Evolutionary conservation across 257 asterid species (phyloP).

Genomic region (Orobanche coerulescens): DNA sequence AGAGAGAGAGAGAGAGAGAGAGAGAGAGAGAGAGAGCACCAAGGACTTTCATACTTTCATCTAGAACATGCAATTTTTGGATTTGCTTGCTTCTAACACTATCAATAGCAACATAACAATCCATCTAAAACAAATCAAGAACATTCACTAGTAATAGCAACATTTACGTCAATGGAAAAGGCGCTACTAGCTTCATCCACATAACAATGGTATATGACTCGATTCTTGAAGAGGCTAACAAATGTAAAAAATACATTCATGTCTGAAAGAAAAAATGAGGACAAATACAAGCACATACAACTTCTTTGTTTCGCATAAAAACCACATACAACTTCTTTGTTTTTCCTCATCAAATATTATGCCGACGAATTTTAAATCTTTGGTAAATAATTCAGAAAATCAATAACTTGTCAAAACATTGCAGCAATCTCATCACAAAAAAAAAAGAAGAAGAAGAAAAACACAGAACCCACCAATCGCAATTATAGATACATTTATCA

Average conservation of each 20-base stretch:
- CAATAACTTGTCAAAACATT: background rate
- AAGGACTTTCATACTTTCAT: background rate
- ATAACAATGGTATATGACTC: background rate
- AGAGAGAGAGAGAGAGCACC: too few relatives aligned
- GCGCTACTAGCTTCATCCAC: background rate
- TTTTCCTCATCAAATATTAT: background rate
- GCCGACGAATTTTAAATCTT: constrained; percentile 8
- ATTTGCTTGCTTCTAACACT: background rate
- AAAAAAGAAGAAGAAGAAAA: too few relatives aligned
- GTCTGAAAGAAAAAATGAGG: background rate
- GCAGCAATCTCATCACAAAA: background rate
- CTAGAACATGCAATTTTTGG: background rate
- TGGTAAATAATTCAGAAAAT: background rate
- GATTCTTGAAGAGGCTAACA: background rate
- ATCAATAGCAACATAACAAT: background rate
- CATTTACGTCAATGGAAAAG: background rate
- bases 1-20: too few relatives aligned
- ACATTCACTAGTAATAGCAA: too few relatives aligned
- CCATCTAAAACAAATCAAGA: background rate
- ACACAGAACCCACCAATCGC: background rate
- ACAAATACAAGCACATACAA: background rate
- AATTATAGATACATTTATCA: background rate
- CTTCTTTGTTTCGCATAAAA: background rate
- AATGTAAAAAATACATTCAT: background rate
- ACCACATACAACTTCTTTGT: background rate